phyloP scores from a whole-genome alignment of 768 basidiomycete species.

The Amyloporia xantha region DNA sequence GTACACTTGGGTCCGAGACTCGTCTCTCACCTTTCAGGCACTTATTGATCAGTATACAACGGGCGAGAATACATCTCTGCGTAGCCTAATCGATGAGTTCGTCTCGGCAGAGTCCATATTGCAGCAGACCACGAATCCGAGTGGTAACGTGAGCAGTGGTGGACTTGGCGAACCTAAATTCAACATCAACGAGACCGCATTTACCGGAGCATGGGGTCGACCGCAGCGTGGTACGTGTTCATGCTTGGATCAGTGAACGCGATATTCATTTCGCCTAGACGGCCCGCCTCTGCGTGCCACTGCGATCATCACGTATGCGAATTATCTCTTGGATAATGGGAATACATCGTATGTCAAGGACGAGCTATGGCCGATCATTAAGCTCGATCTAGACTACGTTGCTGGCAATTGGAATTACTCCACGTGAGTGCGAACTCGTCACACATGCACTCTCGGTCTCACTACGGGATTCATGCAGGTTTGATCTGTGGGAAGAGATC shows the following conservation, averaged over 20 bases:
- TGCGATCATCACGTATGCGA: slow-evolving; percentile 63
- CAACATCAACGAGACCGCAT: slow-evolving; percentile 53
- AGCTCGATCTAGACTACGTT: slow-evolving; percentile 72
- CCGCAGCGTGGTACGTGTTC: slow-evolving; percentile 51
- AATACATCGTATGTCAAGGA: slow-evolving; percentile 44
- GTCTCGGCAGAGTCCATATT: slow-evolving; percentile 47
- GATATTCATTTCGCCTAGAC: slow-evolving; percentile 32
- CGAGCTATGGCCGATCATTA: slow-evolving; percentile 64
- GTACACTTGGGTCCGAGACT: slow-evolving; percentile 75
- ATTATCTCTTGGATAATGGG: slow-evolving; percentile 49
- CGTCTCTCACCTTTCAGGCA: slow-evolving; percentile 64
- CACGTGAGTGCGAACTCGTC: slow-evolving; percentile 40
- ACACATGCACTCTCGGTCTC: no score
- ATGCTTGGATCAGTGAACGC: not conserved
- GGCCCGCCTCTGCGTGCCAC: slow-evolving; percentile 72
- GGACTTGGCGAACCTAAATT: slow-evolving; percentile 86
- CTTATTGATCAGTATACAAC: slow-evolving; percentile 45
- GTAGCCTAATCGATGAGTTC: slow-evolving; percentile 50
- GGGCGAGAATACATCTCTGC: slow-evolving; percentile 44
- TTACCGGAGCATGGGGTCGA: slow-evolving; percentile 36
- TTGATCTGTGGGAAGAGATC: slow-evolving; percentile 75
- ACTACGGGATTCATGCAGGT: slow-evolving; percentile 41
- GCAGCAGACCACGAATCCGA: slow-evolving; percentile 66
- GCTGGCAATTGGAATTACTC: slow-evolving; percentile 62
- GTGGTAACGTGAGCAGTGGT: slow-evolving; percentile 55